Conservation (phyloP, 1,139 yeast genomes). For the Pichia norvegensis region DNA sequence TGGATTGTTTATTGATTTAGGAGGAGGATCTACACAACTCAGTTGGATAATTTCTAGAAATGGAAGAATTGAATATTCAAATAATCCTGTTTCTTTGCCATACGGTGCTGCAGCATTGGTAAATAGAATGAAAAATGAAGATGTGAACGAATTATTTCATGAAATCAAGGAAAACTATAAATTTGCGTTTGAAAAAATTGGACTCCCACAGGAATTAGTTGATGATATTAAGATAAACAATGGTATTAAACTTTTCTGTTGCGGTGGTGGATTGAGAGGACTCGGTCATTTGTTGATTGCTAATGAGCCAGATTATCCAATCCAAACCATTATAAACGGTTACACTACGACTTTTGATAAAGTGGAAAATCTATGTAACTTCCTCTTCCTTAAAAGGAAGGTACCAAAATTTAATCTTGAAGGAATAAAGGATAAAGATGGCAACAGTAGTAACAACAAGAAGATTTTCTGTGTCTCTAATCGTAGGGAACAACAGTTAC, state of each 20-base stretch:
- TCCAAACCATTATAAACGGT: conserved; percentile 58
- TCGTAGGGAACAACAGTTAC: conserved; percentile 51
- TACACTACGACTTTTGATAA: conserved; percentile 47
- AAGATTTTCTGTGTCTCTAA: conserved; percentile 53
- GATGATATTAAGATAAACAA: conserved; percentile 43
- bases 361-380: conserved; percentile 41
- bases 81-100: conserved; percentile 51
- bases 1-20: conserved; percentile 60
- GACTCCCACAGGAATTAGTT: conserved; percentile 34
- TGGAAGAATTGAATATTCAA: conserved; percentile 47
- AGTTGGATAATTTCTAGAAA: conserved; percentile 53
- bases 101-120: conserved; percentile 62
- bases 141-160: conserved; percentile 35
- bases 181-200: conserved; percentile 40
- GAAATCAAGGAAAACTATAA: conserved; percentile 42
- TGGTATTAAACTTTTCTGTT: conserved; percentile 52
- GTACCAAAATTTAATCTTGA: conserved; percentile 30
- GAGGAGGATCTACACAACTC: conserved; percentile 57
- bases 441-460: conserved; percentile 15
- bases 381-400: conserved; percentile 36
- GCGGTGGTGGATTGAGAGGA: conserved; percentile 65
- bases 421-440: conserved; percentile 4
- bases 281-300: conserved; percentile 52
- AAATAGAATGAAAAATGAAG: conserved; percentile 42
- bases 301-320: conserved; percentile 44